Evolutionary conservation across 805 yeast genomes (phyloP), one percentile per base, ranked within the genome.

Genomic region (Brettanomyces custersianus): DNA sequence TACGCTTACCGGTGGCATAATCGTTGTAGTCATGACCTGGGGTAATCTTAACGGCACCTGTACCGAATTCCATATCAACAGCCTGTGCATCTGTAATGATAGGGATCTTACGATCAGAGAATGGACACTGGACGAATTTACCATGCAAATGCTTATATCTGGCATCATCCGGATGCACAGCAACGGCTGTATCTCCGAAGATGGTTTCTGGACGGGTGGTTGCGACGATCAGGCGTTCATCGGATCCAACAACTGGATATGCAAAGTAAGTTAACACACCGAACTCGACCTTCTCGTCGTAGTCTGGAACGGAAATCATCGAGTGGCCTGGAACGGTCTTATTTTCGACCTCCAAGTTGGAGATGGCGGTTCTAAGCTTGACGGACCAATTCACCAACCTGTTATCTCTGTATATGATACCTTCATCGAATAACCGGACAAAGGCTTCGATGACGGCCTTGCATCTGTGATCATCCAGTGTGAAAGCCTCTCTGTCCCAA

Each of bases 41-140:
- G 11, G 98, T 92, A 58, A 92, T 92, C 66, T 92, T 92, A 43
- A 92, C 98, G 33, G 98, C 98, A 80, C 98, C 98, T 43, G 98
- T 92, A 72, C 98, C 98, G 49, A 92, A 92, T 60, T 84, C 95
- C 97, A 92, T 92, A 62, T 92, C 98, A 45, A 92, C 98, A 28
- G 96, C 92, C 62, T 85, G 95, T 27, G 78, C 57, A 59, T 92
- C 98, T 35, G 87, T 76, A 43, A 92, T 66, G 54, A 92, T 85
- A 47, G 98, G 98, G 36, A 92, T 61, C 54, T 75, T 68, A 59
- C 86, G 80, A 55, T 81, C 83, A 52, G 85, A 63, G 63, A 92
- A 83, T 43, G 98, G 97, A 64, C 92, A 97, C 47, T 75, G 60
- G 42, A 83, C 92, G 57, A 67, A 85, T 61, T 88, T 86, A 42